Evolutionary conservation across 176 grass and related monocot species (phyloP), one percentile per base, ranked within the genome.

Genomic region (Paspalum vaginatum): DNA sequence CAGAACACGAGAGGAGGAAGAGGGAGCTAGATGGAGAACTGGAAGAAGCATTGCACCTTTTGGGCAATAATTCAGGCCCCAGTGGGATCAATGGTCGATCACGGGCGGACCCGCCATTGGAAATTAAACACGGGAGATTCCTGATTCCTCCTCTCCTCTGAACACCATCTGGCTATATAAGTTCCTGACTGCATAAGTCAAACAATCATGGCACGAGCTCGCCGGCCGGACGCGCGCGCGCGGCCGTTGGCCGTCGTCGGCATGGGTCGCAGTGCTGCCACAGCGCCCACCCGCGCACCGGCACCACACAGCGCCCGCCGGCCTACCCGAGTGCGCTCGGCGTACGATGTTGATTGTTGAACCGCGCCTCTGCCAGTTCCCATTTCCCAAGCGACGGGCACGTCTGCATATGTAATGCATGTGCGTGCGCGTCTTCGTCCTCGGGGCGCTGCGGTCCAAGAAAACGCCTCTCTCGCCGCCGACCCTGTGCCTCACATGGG

Each of bases 81-180:
- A 48, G 67, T 79, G 84, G 83, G 24, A 73, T 55, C 59, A 65
- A 72, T 65, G 68, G 73, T 56, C 76, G 5, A 11, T n/a, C 67
- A 8, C 17, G 12, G 46, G 49, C 17, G 38, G 76, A 6, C 76
- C 76, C 67, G 48, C 84, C 58, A 79, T 72, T 40, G 51, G 39
- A 13, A 80, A 13, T 45, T 11, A 5, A 39, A 32, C 7, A 43
- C 42, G 24, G 27, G 48, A 76, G 72, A 77, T 76, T 68, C 81
- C 40, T 16, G 64, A 61, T 55, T 2, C 42, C n/a, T 49, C 9
- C 53, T 54, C 52, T 20, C n/a, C 43, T 9, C 20, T 41, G 43
- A 12, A 15, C 17, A 21, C 25, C 49, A 2, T 24, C 48, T 43
- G 13, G n/a, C 74, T 41, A n/a, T n/a, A n/a, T n/a, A n/a, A 32